Base-by-base conservation (phyloP, 768 basidiomycete genomes). In the Dentipellis fragilis region DNA sequence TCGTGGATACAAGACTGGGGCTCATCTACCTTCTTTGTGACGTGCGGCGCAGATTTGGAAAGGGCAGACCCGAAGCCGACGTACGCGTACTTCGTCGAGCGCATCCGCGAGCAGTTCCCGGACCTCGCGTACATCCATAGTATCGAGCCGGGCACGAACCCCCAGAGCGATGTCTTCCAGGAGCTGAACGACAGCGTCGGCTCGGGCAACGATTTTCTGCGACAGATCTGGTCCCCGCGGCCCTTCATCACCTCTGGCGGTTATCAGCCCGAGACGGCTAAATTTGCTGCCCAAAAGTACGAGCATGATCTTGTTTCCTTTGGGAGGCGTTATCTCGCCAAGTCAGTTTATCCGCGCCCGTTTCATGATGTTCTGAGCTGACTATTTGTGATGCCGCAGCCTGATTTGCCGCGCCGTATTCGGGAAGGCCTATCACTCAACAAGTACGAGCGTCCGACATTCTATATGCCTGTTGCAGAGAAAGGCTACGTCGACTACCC, bases 211-310 rank as follows among this genome's bases (percentile, higher is more conserved):
- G 61, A 62, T 48, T 62, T 62, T 49, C 47, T 62, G 0, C 49
- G 58, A 7, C 45, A 53, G 72, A 73, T 66, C 10, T 62, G 58
- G 61, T 17, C 19, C 0, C 57, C 52, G 17, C 48, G 58, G 21
- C 56, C 57, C 34, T 57, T 67, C 29, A 58, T 68, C 39, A 51
- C 51, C 45, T 60, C 65, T 17, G 65, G 64, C 9, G 66, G 62
- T 9, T 65, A 66, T 52, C 55, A 36, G 4, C 60, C 59, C 10
- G 49, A 62, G 35, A 57, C 51, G 7, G 65, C 64, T 14, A 22
- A 57, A 35, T 29, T 60, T n/a, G 55, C 47, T 19, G 65, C 64
- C 12, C 58, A 60, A 45, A 47, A 55, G 39, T 22, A 49, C 4
- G 29, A 34, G 21, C 10, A 16, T 4, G 48, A 49, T 16, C 10